Evolutionary conservation across 352 stramenopile genomes (phyloP).

Genomic region (Globisporangium recalcitrans): DNA sequence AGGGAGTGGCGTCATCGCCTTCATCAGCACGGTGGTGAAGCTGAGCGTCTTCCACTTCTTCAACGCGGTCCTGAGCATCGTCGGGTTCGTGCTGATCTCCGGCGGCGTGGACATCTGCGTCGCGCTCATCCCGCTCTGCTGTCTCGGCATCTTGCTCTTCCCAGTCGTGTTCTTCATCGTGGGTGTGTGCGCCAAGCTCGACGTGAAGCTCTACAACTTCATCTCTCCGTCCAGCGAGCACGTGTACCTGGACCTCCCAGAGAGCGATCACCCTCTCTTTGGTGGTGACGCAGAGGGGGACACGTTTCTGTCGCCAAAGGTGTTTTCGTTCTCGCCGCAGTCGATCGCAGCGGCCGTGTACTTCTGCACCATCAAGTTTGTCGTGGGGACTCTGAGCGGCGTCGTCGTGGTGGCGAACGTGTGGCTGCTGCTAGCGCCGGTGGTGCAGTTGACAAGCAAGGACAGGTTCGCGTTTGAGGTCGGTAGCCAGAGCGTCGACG

Average conservation of each 20-base stretch:
- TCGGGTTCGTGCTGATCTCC: constrained; percentile 42
- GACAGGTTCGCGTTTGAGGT: constrained; percentile 9
- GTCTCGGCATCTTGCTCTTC: constrained; percentile 56
- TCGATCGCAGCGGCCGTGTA: constrained; percentile 55
- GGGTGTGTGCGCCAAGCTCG: constrained; percentile 38
- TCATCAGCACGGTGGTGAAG: constrained; percentile 36
- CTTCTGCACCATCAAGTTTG: constrained; percentile 63
- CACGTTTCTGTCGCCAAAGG: constrained; percentile 32
- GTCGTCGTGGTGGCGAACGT: constrained; percentile 30
- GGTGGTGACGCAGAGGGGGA: constrained; percentile 29
- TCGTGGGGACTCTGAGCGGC: constrained; percentile 36
- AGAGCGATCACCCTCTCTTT: constrained; percentile 24
- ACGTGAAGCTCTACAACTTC: constrained; percentile 65
- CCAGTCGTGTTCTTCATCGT: constrained; percentile 42
- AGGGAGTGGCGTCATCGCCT: constrained; percentile 13
- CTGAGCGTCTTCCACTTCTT: constrained; percentile 55
- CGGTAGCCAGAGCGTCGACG: constrained; percentile 15
- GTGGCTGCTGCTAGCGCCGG: constrained; percentile 23
- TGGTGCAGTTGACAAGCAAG: constrained; percentile 20
- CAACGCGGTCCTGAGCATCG: constrained; percentile 53
- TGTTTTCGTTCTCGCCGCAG: constrained; percentile 53
- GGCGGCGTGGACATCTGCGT: constrained; percentile 29
- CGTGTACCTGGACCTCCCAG: constrained; percentile 36
- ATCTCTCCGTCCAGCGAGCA: constrained; percentile 36
- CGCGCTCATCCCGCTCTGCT: constrained; percentile 55